A percentile compares a stretch with the other conserved stretches of the same genome.
Conservation (phyloP, 768 basidiomycete species). For the Lepiota venenata region DNA sequence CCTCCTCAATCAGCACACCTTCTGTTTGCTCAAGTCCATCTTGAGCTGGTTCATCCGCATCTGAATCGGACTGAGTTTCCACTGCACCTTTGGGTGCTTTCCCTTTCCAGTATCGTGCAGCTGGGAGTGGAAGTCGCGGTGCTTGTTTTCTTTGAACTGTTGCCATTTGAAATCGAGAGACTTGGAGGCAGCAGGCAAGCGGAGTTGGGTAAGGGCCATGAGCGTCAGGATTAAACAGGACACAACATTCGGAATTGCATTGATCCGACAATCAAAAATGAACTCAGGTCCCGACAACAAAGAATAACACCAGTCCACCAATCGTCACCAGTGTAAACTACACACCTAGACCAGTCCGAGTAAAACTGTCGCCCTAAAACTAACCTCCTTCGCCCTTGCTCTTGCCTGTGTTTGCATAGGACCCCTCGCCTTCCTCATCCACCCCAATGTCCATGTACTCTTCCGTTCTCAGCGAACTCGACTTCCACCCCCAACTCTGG, state of each 20-base stretch:
- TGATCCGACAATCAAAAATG: not conserved
- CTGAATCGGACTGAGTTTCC: slow-evolving; percentile 61
- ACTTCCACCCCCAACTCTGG: slow-evolving; percentile 96
- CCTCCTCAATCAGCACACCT: slow-evolving; percentile 58
- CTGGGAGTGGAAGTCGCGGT: slow-evolving; percentile 74
- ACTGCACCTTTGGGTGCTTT: slow-evolving; percentile 77
- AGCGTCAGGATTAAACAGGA: slow-evolving; percentile 3
- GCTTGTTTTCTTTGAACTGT: slow-evolving; percentile 58
- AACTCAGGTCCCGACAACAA: too few species aligned
- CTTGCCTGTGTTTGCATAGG: slow-evolving; percentile 17
- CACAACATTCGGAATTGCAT: slow-evolving; percentile 3
- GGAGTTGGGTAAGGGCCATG: not conserved
- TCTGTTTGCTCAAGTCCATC: slow-evolving; percentile 35
- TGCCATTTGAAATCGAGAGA: slow-evolving; percentile 7
- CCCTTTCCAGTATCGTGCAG: slow-evolving; percentile 87
- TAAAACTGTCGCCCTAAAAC: slow-evolving; percentile 76
- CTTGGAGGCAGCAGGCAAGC: not conserved
- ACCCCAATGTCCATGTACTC: slow-evolving; percentile 43
- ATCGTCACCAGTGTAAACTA: too few species aligned
- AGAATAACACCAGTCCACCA: too few species aligned
- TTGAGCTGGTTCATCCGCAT: slow-evolving; percentile 52
- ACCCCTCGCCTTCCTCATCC: slow-evolving; percentile 22
- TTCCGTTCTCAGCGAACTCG: slow-evolving; percentile 45
- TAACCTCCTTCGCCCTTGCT: slow-evolving; percentile 41
- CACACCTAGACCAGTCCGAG: slow-evolving; percentile 48